Evolutionary conservation across 805 yeast species (phyloP), one percentile per base, ranked within the genome.

Genomic region (Sporopachydermia quercuum): DNA sequence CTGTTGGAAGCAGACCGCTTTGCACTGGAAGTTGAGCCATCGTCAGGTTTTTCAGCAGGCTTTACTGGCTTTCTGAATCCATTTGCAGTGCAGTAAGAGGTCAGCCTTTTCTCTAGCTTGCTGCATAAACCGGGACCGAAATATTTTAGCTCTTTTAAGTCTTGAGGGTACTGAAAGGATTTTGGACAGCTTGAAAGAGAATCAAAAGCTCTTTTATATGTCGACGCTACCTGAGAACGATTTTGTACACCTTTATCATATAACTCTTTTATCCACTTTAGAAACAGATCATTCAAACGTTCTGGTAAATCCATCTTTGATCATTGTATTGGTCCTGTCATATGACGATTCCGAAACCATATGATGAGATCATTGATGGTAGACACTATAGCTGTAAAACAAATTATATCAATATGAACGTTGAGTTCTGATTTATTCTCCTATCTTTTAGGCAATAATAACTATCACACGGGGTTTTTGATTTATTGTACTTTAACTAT

Each of bases 91-190:
- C 94, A 85, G 56, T 83, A 69, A 2, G 51, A 50, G 8, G 55
- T 46, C 16, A 83, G 56, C 44, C 64, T 66, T 34, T 60, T 55
- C 17, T 65, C 62, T 42, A 89, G 58, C 18, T 58, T 50, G 2
- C 55, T 58, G 23, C 81, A 73, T 4, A 82, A 75, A 41, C 77
- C 75, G 8, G 73, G 78, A 1, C 97, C 97, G 27, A 89, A 67
- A 37, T 64, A 80, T 42, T 70, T 77, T 35, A 89, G 64, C 47
- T 65, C 63, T 13, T 57, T 55, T 36, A 89, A 61, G 39, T 81
- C 76, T 19, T 60, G 58, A 1, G 91, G 82, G 42, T 70, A 70
- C 23, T 52, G 49, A 17, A 82, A 65, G 8, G 62, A 58, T 0
- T 55, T 64, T 0, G 68, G 68, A 39, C 63, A 61, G 2, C 58